A percentile compares a stretch with the other conserved stretches of the same genome.
Conservation (phyloP, 2,329 filamentous ascomycete genomes). For the Meredithiella fracta region DNA sequence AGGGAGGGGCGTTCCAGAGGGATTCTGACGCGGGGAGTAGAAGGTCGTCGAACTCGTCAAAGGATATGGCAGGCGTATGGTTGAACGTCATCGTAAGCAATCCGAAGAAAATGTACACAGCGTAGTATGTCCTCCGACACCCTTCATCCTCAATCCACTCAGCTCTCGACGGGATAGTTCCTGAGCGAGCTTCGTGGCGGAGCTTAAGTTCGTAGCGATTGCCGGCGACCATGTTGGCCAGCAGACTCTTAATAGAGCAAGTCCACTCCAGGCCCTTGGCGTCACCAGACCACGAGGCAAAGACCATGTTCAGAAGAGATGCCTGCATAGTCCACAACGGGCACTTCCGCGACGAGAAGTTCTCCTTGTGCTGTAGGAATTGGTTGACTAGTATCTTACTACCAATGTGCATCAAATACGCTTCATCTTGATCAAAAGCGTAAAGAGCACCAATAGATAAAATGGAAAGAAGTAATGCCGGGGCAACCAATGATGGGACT, state of each 20-base stretch:
- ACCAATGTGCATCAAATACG: constrained; percentile 91
- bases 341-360: constrained; percentile 94
- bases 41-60: constrained; percentile 91
- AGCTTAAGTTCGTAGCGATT: constrained; percentile 94
- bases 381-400: constrained; percentile 95
- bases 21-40: constrained; percentile 87
- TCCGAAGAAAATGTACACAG: constrained; percentile 98
- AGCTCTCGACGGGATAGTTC: constrained; percentile 55
- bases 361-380: constrained; percentile 94
- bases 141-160: constrained; percentile 97
- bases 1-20: constrained; percentile 72
- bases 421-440: constrained; percentile 91
- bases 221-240: constrained; percentile 96
- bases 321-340: constrained; percentile 98
- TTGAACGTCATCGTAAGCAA: constrained; percentile 91
- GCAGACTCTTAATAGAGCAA: constrained; percentile 92
- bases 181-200: constrained; percentile 72
- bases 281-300: constrained; percentile 97
- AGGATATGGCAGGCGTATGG: constrained; percentile 92
- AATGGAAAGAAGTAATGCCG: constrained; percentile 72
- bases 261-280: constrained; percentile 97
- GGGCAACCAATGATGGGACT: constrained; percentile 59
- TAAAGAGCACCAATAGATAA: constrained; percentile 92
- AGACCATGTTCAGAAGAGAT: constrained; percentile 94
- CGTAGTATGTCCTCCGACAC: constrained; percentile 90